A percentile compares a stretch with the other conserved stretches of the same genome.
These are phyloP conservation scores for Candida schatavii DNA, from an alignment of 805 yeast genomes.

Conservation along the genomic window DNA sequence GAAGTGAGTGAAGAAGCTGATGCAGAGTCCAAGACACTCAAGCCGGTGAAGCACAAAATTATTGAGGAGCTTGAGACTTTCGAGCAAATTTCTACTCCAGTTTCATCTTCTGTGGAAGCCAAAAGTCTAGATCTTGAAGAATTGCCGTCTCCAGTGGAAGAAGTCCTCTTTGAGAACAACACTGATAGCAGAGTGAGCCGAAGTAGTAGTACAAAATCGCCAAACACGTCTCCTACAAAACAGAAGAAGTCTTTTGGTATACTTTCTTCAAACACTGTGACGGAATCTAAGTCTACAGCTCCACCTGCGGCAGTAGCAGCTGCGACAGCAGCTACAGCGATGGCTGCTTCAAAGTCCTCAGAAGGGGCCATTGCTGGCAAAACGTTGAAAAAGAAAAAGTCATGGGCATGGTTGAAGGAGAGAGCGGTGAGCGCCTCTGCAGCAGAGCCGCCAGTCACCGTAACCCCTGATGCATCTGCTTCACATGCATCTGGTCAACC, in stretches of 20 bases:
- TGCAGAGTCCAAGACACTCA: not conserved
- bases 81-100: not conserved
- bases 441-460: constrained; percentile 14
- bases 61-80: not conserved
- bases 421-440: constrained; percentile 29
- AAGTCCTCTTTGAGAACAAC: constrained; percentile 2
- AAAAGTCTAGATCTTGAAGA: not conserved
- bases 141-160: not conserved
- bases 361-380: constrained; percentile 10
- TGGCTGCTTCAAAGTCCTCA: constrained; percentile 1
- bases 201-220: constrained; percentile 1
- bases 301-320: constrained; percentile 1
- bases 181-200: too few species aligned
- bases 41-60: not conserved
- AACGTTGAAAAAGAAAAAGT: constrained; percentile 32
- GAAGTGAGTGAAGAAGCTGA: not conserved
- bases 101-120: not conserved
- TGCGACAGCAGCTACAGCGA: not conserved
- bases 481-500: not conserved
- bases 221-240: constrained; percentile 1
- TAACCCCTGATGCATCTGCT: not conserved
- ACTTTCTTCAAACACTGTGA: constrained; percentile 1
- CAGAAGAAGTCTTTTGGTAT: constrained; percentile 14
- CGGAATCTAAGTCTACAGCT: too few species aligned
- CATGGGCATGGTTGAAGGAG: constrained; percentile 41